These are phyloP conservation scores for Phaeosphaeriaceae sp. DNA, from an alignment of 2,329 filamentous ascomycete species.

Conservation along the genomic window DNA sequence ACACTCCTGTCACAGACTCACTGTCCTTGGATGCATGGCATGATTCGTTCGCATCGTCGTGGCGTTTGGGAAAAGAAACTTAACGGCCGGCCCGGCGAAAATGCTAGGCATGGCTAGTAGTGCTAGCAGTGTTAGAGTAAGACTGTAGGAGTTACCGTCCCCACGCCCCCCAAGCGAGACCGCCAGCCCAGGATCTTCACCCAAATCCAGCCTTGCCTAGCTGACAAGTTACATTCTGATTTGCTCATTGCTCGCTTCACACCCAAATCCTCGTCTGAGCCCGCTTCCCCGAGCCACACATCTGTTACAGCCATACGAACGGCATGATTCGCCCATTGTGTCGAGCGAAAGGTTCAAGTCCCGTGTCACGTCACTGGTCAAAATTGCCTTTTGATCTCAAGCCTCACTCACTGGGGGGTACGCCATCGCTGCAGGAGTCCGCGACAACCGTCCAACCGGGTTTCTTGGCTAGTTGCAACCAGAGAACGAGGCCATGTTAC, in stretches of 20 bases:
- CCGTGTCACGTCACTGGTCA: conserved; percentile 28
- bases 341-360: conserved; percentile 17
- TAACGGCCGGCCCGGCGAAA: conserved; percentile 33
- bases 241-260: conserved; percentile 32
- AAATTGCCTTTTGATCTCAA: conserved; percentile 15
- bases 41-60: conserved; percentile 38
- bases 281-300: conserved; percentile 39
- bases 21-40: conserved; percentile 31
- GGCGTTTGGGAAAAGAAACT: conserved; percentile 34
- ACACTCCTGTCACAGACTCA: conserved; percentile 36
- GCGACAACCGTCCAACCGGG: conserved; percentile 37
- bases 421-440: conserved; percentile 30
- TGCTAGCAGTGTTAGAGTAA: too few relatives aligned
- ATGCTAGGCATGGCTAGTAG: too few relatives aligned
- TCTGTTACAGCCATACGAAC: conserved; percentile 5
- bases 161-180: conserved; percentile 37
- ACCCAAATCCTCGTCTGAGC: conserved; percentile 21
- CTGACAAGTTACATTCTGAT: conserved; percentile 17
- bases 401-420: conserved; percentile 21
- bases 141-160: conserved; percentile 27
- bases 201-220: neutral
- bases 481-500: conserved; percentile 47
- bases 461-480: conserved; percentile 36
- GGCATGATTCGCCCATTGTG: conserved; percentile 13
- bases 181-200: neutral